phyloP scores from a whole-genome alignment of 495 filamentous ascomycete genomes.

The Bombardia bombarda region DNA sequence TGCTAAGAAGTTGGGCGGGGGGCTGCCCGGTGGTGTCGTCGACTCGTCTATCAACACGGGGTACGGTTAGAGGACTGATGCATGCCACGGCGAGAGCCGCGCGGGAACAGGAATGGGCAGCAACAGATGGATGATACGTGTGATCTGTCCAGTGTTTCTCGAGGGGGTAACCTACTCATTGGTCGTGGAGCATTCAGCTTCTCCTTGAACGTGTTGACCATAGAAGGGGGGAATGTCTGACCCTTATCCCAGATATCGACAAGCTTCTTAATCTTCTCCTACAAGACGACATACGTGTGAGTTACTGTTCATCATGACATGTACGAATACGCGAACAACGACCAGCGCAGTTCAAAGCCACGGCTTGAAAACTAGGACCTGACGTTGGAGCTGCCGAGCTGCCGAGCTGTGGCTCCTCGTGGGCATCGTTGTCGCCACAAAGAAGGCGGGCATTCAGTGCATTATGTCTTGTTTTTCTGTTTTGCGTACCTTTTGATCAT shows the following conservation, averaged over 20 bases:
- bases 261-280: constrained; percentile 96
- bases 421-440: not conserved
- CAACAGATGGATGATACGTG: too few relatives aligned
- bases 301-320: constrained; percentile 21
- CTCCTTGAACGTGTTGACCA: constrained; percentile 81
- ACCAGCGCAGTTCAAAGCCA: too few relatives aligned
- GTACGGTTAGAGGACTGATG: constrained; percentile 23
- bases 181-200: constrained; percentile 57
- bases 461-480: constrained; percentile 29
- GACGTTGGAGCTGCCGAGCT: too few relatives aligned
- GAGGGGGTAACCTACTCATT: constrained; percentile 52
- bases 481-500: constrained; percentile 95
- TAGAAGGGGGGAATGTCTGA: constrained; percentile 73
- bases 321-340: constrained; percentile 1
- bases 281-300: constrained; percentile 38
- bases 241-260: constrained; percentile 98
- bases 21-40: constrained; percentile 74
- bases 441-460: constrained; percentile 7
- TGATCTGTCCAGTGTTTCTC: not conserved
- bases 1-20: constrained; percentile 43
- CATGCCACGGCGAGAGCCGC: not conserved
- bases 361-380: too few relatives aligned
- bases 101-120: too few relatives aligned
- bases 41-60: constrained; percentile 50
- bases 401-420: not conserved